Evolutionary conservation across 2,329 filamentous ascomycete species (phyloP), one percentile per base, ranked within the genome.

Genomic region (Fusarium subglutinans): DNA sequence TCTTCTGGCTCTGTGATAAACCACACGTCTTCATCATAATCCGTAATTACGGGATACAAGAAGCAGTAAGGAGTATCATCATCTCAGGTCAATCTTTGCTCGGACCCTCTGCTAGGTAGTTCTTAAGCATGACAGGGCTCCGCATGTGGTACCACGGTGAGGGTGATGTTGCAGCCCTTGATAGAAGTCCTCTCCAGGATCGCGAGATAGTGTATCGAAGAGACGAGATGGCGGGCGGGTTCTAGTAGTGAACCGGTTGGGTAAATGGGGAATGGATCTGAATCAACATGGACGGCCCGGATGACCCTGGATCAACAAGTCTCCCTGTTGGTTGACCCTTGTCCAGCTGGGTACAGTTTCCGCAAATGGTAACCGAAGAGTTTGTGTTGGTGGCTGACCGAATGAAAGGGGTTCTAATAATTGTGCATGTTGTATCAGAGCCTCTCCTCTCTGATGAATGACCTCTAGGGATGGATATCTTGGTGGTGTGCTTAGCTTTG

Each of bases 241-340:
- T 68, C 47, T 63, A 63, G 41, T 47, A 68, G 50, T 53, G 50
- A 58, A 55, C 62, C 65, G 65, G 74, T 61, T 74, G 72, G 64
- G 37, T 44, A 37, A 51, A 51, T 63, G 48, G 56, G 56, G 69
- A 65, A 72, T 68, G 73, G 75, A 77, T 77, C 75, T 77, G 63
- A 76, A 76, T 76, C 75, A 73, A 67, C 73, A 63, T 76, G 62
- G 63, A 76, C 71, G 68, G 70, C 58, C 69, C 68, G 56, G 70
- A 72, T 54, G 17, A 65, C 72, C 75, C 71, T 63, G 67, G 70
- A 68, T 59, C 41, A 63, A 64, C 47, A 47, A 59, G 60, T 59
- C 50, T 54, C 63, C 67, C 63, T 74, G 55, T 47, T 44, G 60
- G 56, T 24, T 40, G 56, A 72, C 63, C 72, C 71, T 54, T 70